Percentiles rank a stretch among this genome's conserved stretches.
Conservation (phyloP, 345 rosid species). For the Salix suchowensis region DNA sequence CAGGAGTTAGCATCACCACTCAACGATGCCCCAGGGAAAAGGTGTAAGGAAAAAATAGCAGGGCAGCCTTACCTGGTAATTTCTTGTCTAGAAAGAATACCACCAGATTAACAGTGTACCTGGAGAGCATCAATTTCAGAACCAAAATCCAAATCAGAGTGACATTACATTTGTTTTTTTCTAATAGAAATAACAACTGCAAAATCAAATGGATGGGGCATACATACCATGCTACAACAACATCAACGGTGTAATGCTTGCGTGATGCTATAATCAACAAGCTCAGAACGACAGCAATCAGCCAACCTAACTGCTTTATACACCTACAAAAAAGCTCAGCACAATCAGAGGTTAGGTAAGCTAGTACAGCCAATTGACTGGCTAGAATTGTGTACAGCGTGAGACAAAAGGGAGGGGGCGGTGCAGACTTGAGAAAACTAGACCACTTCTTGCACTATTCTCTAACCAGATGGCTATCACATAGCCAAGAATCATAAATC, state of each 20-base stretch:
- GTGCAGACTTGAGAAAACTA: not conserved
- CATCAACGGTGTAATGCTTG: constrained; percentile 94
- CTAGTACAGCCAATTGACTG: not conserved
- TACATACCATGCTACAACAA: constrained; percentile 90
- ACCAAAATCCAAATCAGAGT: constrained; percentile 10
- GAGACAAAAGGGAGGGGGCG: not conserved
- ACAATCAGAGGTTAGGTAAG: not conserved
- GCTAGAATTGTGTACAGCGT: not conserved
- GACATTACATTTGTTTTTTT: not conserved
- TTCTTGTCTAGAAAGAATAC: constrained; percentile 95
- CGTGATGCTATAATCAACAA: constrained; percentile 88
- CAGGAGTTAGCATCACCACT: constrained; percentile 11
- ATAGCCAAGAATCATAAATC: not conserved
- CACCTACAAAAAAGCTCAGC: constrained; percentile 40
- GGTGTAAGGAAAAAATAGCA: not conserved
- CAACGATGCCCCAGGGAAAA: not conserved
- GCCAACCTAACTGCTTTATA: constrained; percentile 83
- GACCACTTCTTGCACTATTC: not conserved
- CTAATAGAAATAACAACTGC: not conserved
- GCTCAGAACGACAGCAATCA: constrained; percentile 78
- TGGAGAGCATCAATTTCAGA: constrained; percentile 19
- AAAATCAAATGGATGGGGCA: not conserved
- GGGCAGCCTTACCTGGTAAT: constrained; percentile 69
- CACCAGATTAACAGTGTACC: constrained; percentile 94
- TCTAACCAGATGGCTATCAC: not conserved